A percentile compares a stretch with the other conserved stretches of the same genome.
Evolutionary conservation across 352 stramenopile genomes (phyloP).

Genomic region (Phytophthora tentaculata): DNA sequence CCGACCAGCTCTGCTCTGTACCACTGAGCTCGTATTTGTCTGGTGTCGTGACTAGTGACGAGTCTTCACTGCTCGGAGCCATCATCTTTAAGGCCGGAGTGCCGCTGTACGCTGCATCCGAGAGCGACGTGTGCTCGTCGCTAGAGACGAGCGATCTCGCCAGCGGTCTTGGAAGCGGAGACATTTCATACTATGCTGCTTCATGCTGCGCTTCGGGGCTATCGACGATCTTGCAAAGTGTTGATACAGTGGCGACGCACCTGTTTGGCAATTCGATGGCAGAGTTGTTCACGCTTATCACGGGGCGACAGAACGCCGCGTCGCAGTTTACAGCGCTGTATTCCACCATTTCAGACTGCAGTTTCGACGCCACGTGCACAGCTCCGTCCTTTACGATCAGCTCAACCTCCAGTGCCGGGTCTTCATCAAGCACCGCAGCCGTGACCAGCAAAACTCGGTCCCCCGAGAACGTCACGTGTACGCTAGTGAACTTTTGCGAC

Average conservation of each 20-base stretch:
- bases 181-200: conserved; percentile 49
- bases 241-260: conserved; percentile 52
- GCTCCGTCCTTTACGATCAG: conserved; percentile 48
- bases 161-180: conserved; percentile 43
- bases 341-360: conserved; percentile 44
- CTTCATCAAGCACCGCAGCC: conserved; percentile 22
- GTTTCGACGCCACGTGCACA: conserved; percentile 49
- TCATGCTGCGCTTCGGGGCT: conserved; percentile 56
- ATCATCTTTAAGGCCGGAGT: conserved; percentile 51
- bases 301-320: conserved; percentile 34
- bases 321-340: conserved; percentile 52
- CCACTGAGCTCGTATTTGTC: conserved; percentile 49
- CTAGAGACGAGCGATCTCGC: conserved; percentile 46
- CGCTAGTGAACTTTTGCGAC: conserved; percentile 56
- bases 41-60: conserved; percentile 32
- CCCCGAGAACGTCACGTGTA: conserved; percentile 56
- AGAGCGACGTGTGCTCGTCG: conserved; percentile 45
- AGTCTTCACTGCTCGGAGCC: conserved; percentile 47
- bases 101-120: conserved; percentile 57
- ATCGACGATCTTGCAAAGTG: conserved; percentile 49
- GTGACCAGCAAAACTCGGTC: conserved; percentile 40
- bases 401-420: conserved; percentile 16
- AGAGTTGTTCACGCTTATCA: conserved; percentile 65
- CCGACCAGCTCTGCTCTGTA: conserved; percentile 55
- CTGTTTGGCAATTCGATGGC: conserved; percentile 55